Conservation (phyloP, 768 basidiomycete species). For the Tephrocybe sp. region DNA sequence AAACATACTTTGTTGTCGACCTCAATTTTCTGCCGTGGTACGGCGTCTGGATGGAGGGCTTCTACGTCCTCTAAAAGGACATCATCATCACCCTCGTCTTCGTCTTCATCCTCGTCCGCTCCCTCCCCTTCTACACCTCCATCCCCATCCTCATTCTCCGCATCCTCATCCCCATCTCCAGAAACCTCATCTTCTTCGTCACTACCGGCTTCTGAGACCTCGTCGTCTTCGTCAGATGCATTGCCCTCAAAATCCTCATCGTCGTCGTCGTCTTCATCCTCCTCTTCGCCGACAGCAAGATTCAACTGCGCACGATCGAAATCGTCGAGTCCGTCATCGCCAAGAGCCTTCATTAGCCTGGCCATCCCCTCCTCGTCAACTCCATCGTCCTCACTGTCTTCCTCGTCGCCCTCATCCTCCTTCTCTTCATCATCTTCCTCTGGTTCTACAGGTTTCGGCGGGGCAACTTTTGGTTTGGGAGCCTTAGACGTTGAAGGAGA, state of each 20-base stretch:
- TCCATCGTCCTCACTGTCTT: constrained; percentile 37
- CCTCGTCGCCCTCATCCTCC: constrained; percentile 16
- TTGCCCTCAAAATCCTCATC: constrained; percentile 18
- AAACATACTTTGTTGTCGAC: constrained; percentile 73
- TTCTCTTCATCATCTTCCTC: constrained; percentile 12
- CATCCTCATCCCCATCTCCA: constrained; percentile 39
- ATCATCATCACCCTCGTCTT: constrained; percentile 38
- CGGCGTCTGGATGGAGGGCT: constrained; percentile 73
- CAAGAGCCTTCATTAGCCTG: constrained; percentile 52
- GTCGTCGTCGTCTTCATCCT: constrained; percentile 15
- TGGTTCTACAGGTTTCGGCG: constrained; percentile 5
- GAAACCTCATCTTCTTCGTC: constrained; percentile 33
- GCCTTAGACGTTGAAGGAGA: neutral
- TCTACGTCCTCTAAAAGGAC: constrained; percentile 70
- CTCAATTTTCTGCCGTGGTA: constrained; percentile 80
- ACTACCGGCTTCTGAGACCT: constrained; percentile 27
- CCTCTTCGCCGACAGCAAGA: constrained; percentile 31
- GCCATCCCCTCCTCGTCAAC: constrained; percentile 59
- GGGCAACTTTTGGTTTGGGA: constrained; percentile 3
- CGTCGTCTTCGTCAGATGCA: constrained; percentile 35
- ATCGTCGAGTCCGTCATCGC: constrained; percentile 66
- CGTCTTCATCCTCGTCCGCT: constrained; percentile 31
- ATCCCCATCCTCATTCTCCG: constrained; percentile 58
- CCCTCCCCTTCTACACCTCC: constrained; percentile 43
- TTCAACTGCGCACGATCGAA: constrained; percentile 57